Conservation (phyloP, 768 basidiomycete genomes). For the Galerina marginata region DNA sequence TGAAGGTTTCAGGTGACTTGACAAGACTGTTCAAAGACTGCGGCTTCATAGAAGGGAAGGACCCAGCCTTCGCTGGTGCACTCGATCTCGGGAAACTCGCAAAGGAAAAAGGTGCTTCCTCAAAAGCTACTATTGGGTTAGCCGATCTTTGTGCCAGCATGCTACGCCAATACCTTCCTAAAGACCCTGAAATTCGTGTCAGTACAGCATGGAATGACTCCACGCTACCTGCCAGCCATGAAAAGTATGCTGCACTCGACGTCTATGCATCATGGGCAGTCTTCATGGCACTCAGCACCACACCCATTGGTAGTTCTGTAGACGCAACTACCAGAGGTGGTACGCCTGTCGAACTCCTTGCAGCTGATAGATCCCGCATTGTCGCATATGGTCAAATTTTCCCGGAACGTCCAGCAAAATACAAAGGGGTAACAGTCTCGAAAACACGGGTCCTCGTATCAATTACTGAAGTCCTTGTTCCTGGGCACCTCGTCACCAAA, state of each 20-base stretch:
- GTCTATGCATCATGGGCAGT: neutral
- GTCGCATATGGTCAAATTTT: neutral
- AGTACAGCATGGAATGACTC: conserved; percentile 27
- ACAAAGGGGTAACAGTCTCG: neutral
- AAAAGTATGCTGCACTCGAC: neutral
- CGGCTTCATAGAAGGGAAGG: conserved; percentile 1
- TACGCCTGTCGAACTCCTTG: neutral
- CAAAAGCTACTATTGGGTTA: conserved; percentile 24
- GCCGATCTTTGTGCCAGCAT: conserved; percentile 27
- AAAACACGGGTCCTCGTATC: neutral
- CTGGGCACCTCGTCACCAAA: neutral
- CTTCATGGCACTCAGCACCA: neutral
- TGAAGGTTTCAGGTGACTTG: conserved; percentile 22
- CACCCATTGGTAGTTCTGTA: neutral
- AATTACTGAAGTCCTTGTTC: neutral
- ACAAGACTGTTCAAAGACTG: conserved; percentile 23
- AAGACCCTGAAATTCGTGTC: conserved; percentile 26
- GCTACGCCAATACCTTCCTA: conserved; percentile 22
- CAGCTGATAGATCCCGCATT: neutral
- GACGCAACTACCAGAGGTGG: neutral
- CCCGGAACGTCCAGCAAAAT: neutral
- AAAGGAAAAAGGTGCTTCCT: conserved; percentile 22
- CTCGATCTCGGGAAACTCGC: conserved; percentile 29
- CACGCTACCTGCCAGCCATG: neutral
- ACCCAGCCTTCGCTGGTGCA: conserved; percentile 21